phyloP scores from a whole-genome alignment of 2,329 filamentous ascomycete species.

The Xylariales sp. region DNA sequence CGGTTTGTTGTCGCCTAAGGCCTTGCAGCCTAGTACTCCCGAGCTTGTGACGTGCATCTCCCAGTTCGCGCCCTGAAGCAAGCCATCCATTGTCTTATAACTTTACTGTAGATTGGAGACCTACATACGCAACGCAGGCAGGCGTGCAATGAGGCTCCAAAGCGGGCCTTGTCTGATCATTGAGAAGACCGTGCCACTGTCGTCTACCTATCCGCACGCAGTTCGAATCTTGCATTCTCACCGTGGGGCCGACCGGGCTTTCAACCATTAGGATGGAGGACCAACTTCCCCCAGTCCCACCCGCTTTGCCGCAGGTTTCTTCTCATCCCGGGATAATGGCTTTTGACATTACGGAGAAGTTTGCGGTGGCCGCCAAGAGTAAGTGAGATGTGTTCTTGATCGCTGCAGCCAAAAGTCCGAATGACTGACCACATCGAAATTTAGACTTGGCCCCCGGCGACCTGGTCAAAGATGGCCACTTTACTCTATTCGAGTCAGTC shows the following conservation, averaged over 20 bases:
- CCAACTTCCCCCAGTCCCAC: conserved; percentile 20
- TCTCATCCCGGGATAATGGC: conserved; percentile 47
- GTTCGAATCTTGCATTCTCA: too few relatives aligned
- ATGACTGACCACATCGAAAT: conserved; percentile 18
- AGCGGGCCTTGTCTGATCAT: too few relatives aligned
- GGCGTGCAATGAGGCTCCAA: too few relatives aligned
- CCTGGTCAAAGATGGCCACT: conserved; percentile 88
- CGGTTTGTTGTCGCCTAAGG: too few relatives aligned
- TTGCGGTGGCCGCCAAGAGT: conserved; percentile 50
- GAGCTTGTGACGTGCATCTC: too few relatives aligned
- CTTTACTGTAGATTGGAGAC: too few relatives aligned
- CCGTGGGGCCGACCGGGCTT: conserved; percentile 4
- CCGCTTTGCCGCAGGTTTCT: conserved; percentile 30
- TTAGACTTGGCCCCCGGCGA: conserved; percentile 76
- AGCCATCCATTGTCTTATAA: too few relatives aligned
- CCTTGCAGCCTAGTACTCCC: too few relatives aligned
- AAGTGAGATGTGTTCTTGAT: conserved; percentile 14
- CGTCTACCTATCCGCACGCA: too few relatives aligned
- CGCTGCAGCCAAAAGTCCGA: neutral
- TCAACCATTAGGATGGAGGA: conserved; percentile 19
- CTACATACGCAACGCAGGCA: too few relatives aligned
- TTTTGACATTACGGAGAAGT: conserved; percentile 55
- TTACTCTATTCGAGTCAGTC: conserved; percentile 92
- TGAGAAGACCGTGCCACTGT: too few relatives aligned
- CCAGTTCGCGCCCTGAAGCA: too few relatives aligned